Evolutionary conservation across 148 eudicot species (phyloP), one percentile per base, ranked within the genome.

Genomic region (Chenopodium quinoa): DNA sequence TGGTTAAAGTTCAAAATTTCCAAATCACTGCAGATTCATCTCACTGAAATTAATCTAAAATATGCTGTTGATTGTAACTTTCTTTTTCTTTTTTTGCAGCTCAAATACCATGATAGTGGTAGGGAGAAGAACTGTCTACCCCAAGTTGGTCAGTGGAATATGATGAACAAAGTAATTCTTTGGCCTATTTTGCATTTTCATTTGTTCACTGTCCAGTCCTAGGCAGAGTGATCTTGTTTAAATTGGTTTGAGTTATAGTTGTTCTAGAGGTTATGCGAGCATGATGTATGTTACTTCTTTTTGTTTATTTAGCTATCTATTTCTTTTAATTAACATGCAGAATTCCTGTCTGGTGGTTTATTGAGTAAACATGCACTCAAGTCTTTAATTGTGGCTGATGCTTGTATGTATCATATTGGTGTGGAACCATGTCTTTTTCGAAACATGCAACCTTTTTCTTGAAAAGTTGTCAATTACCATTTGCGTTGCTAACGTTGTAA

Each of bases 111-210:
- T 82, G 95, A 92, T 31, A 84, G 93, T 40, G 98, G 98, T 54
- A 88, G 91, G 78, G 96, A 92, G 84, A 91, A 86, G 83, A 92
- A 90, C 82, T 90, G 90, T 73, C 86, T 87, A 3, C 98, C 98
- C 0, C 94, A 91, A 87, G 96, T 94, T 79, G 98, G 98, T 64
- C 93, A 91, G 77, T 92, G 98, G 96, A 94, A 94, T 31, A 94
- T 93, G 94, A 89, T 91, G 91, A 93, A 93, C 62, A 93, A 93
- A 91, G 97, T 92, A 89, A 63, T 52, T 25, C 5, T 70, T 70
- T 63, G 48, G 74, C 25, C 22, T 56, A 40, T 72, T 52, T 13
- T 50, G 67, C 32, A n/a, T 80, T 80, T 16, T 22, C 6, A 50
- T 25, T 40, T 16, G n/a, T 56, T 10, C 17, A 16, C 3, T 31